phyloP scores from a whole-genome alignment of 495 filamentous ascomycete genomes.

The Penicillium odoratum region DNA sequence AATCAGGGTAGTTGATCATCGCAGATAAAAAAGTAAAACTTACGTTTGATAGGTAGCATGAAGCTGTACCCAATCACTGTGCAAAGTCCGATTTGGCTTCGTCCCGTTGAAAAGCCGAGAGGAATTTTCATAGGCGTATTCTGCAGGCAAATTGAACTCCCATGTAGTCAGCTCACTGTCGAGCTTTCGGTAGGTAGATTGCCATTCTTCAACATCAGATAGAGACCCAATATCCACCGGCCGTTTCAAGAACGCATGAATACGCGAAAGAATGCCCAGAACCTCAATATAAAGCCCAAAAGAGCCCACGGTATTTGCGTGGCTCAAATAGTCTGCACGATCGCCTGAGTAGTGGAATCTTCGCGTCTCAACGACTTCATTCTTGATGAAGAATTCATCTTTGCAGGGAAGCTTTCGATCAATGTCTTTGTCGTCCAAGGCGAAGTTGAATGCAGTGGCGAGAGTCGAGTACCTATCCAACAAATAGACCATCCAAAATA shows the following conservation, averaged over 20 bases:
- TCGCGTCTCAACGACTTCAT: conserved; percentile 77
- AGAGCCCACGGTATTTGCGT: conserved; percentile 77
- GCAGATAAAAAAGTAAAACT: conserved; percentile 24
- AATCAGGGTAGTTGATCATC: neutral
- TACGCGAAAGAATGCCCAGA: conserved; percentile 78
- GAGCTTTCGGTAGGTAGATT: conserved; percentile 78
- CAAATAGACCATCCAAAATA: conserved; percentile 93
- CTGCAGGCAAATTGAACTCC: conserved; percentile 78
- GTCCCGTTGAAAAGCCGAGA: conserved; percentile 66
- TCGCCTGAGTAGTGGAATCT: conserved; percentile 66
- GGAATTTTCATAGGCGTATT: conserved; percentile 72
- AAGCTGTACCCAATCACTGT: conserved; percentile 87
- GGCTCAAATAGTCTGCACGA: conserved; percentile 61
- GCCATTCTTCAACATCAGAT: conserved; percentile 85
- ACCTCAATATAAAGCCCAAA: conserved; percentile 88
- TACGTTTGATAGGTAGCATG: conserved; percentile 74
- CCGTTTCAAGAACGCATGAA: conserved; percentile 81
- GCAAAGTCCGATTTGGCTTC: conserved; percentile 62
- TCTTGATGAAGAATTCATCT: conserved; percentile 80
- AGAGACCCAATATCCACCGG: conserved; percentile 84
- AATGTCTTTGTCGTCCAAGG: conserved; percentile 82
- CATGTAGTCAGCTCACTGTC: conserved; percentile 75
- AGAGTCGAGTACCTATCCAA: conserved; percentile 87
- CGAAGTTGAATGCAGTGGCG: conserved; percentile 87
- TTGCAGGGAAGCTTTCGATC: conserved; percentile 83